Conservation (phyloP, 306 rosid species). For the Begonia peltatifolia region DNA sequence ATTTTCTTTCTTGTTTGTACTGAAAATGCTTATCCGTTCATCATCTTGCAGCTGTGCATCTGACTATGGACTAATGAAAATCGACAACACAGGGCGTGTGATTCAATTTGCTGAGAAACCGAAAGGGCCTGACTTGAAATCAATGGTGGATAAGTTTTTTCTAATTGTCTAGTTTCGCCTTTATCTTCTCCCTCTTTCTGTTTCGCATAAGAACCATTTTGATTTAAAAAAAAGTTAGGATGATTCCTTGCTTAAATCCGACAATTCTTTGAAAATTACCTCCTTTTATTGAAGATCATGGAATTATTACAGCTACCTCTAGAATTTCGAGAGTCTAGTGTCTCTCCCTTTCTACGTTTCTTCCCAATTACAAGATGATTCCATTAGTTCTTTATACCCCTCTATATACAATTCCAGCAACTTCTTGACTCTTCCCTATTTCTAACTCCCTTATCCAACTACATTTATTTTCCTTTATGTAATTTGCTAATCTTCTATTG, state of each 20-base stretch:
- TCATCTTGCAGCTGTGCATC: constrained; percentile 27
- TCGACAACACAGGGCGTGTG: constrained; percentile 50
- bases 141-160: constrained; percentile 42
- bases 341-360: too few relatives aligned
- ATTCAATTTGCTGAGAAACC: constrained; percentile 87
- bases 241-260: too few relatives aligned
- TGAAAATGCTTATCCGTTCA: not conserved
- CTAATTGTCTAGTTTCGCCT: not conserved
- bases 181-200: not conserved
- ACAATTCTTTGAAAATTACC: too few relatives aligned
- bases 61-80: constrained; percentile 86
- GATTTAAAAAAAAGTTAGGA: too few relatives aligned
- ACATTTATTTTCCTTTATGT: not conserved
- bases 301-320: too few relatives aligned
- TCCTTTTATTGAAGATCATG: too few relatives aligned
- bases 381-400: too few relatives aligned
- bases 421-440: too few relatives aligned
- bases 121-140: constrained; percentile 68
- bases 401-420: too few relatives aligned
- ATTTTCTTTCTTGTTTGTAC: not conserved
- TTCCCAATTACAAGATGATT: too few relatives aligned
- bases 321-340: too few relatives aligned
- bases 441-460: not conserved
- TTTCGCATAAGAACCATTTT: too few relatives aligned
- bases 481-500: not conserved